Evolutionary conservation across 176 grass and related monocot genomes (phyloP), one percentile per base, ranked within the genome.

Genomic region (Pontederia crassipes): DNA sequence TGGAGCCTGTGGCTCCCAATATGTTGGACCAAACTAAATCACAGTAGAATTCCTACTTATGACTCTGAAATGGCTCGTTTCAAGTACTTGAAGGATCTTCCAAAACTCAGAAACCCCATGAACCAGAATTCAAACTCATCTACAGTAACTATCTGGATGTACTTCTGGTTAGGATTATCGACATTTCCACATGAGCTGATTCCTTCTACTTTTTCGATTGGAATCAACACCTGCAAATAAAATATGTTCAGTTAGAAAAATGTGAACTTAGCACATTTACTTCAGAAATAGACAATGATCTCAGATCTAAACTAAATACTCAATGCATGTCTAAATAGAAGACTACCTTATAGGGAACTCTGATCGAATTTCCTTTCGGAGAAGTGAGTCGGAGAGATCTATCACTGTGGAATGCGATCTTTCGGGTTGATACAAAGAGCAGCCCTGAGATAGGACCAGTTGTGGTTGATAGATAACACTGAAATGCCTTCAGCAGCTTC

Each of bases 341-440:
- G 11, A 69, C 8, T 69, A 69, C 66, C 66, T 69, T 69, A 52
- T 69, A 69, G 32, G 66, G 66, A 57, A 69, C 66, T 57, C 52
- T 55, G 2, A 17, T 52, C 52, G 55, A 56, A 46, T 56, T 55
- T 56, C 66, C 66, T 69, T 27, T 46, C 3, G 66, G 52, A 55
- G 66, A 56, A 46, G 66, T 56, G 15, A 69, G 32, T 45, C 15
- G 55, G 14, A 69, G n/a, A 0, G 66, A 56, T 26, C 11, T 35
- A 55, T 69, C 52, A 47, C 66, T 69, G n/a, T 35, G 35, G 66
- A 69, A 69, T 12, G 66, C 52, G 9, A 69, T 69, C 66, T 69
- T 69, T 9, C 46, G 45, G 10, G 53, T 46, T 46, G 66, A 69
- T 46, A 69, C 13, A 15, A 69, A 69, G 32, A 69, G 52, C 66